Conservation (phyloP, 2,329 filamentous ascomycete species). For the Botrytis fragariae region DNA sequence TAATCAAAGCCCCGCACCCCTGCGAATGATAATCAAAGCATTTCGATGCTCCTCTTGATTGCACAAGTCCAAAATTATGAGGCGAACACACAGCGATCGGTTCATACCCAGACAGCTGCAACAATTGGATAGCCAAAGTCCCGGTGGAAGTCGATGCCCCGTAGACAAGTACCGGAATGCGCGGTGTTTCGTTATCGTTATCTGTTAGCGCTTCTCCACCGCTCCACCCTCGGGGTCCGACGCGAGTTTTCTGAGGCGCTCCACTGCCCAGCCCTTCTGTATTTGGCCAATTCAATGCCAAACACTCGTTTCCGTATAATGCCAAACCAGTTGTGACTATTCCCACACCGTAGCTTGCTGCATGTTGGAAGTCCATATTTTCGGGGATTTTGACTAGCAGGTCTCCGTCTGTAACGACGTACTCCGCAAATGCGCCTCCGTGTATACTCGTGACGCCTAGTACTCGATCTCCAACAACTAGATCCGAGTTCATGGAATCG, state of each 20-base stretch:
- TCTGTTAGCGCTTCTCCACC: not conserved
- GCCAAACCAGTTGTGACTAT: conserved; percentile 12
- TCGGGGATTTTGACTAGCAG: conserved; percentile 17
- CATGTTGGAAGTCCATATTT: not conserved
- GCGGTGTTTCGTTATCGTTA: not conserved
- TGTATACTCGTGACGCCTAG: conserved; percentile 15
- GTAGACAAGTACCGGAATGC: conserved; percentile 19
- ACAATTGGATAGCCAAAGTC: conserved; percentile 18
- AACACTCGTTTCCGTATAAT: conserved; percentile 8
- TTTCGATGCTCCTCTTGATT: conserved; percentile 42
- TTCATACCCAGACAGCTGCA: conserved; percentile 10
- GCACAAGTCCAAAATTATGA: conserved; percentile 41
- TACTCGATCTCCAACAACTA: conserved; percentile 18
- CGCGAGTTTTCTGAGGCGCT: not conserved
- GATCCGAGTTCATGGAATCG: not conserved
- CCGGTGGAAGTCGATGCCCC: conserved; percentile 19
- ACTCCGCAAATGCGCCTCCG: conserved; percentile 20
- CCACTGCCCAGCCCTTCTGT: not conserved
- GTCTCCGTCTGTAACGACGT: conserved; percentile 11
- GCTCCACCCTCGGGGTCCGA: conserved; percentile 18
- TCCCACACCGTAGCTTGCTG: conserved; percentile 4
- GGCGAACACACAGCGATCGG: conserved; percentile 42
- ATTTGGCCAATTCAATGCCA: not conserved
- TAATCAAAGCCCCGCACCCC: conserved; percentile 40
- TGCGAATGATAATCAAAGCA: conserved; percentile 44